A percentile compares a stretch with the other conserved stretches of the same genome.
Evolutionary conservation across 2,329 filamentous ascomycete species (phyloP).

Genomic region (Phialophora expanda): DNA sequence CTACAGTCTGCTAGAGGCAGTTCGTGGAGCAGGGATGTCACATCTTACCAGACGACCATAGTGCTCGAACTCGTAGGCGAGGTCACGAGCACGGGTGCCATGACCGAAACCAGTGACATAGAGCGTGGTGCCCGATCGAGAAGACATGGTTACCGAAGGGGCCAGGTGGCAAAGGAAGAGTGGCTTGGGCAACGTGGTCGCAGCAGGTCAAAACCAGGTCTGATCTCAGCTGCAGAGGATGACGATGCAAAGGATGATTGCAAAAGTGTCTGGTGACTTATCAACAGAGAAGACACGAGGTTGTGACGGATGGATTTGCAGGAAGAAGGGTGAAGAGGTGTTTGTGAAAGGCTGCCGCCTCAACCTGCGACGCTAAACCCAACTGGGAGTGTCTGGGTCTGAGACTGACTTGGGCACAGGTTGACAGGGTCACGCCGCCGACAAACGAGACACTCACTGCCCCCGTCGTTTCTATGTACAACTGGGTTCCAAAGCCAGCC

Average conservation of each 20-base stretch:
- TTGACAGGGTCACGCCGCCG: neutral
- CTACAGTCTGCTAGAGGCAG: constrained; percentile 92
- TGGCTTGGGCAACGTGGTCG: constrained; percentile 11
- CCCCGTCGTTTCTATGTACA: constrained; percentile 2
- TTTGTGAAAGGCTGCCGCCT: constrained; percentile 2
- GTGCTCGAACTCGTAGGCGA: constrained; percentile 99
- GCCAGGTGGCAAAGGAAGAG: constrained; percentile 22
- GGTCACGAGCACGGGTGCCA: constrained; percentile 96
- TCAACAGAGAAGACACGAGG: constrained; percentile 8
- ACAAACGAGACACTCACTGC: constrained; percentile 13
- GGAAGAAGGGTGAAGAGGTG: constrained; percentile 2
- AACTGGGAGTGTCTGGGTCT: constrained; percentile 10
- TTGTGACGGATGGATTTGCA: constrained; percentile 8
- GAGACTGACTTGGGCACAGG: constrained; percentile 5
- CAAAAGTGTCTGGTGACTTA: constrained; percentile 16
- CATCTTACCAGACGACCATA: constrained; percentile 98
- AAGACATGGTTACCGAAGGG: constrained; percentile 27
- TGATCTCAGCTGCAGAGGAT: constrained; percentile 16
- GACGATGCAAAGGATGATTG: constrained; percentile 14
- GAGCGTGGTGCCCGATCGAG: constrained; percentile 84
- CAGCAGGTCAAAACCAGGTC: neutral
- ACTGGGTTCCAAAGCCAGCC: constrained; percentile 7
- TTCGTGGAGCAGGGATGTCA: constrained; percentile 95
- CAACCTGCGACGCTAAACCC: constrained; percentile 13
- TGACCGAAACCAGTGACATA: constrained; percentile 99